Evolutionary conservation across 768 basidiomycete genomes (phyloP), one percentile per base, ranked within the genome.

Genomic region (Phlebiopsis flavidoalba): DNA sequence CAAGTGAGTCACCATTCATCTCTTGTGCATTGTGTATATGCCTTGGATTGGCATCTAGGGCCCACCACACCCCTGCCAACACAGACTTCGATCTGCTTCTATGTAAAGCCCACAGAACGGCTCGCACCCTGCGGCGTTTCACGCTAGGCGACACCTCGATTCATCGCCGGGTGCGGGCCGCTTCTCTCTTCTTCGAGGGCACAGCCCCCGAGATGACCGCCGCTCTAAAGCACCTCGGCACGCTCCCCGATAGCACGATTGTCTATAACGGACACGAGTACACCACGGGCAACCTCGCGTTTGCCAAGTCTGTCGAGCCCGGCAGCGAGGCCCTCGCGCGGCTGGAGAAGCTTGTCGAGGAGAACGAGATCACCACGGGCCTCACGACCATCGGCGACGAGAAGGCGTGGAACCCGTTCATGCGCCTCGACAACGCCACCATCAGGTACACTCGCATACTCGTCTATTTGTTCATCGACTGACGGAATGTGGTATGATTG

Each of bases 91-190:
- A 95, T 96, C 66, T 97, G 91, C 78, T 98, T 86, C 78, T 81
- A 89, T 71, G 81, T 86, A 58, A 92, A 77, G 58, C 65, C 70
- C 22, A 73, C 82, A 24, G 67, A n/a, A 76, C 52, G 70, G 72
- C 24, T 67, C 68, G 10, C 85, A 85, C 62, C 77, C 88, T 0
- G 89, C 19, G 88, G 80, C 15, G 92, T 98, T 96, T 98, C 74
- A 97, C n/a, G n/a, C 96, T 0, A n/a, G 96, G 96, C 15, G 94
- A 97, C 70, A 97, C 94, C 84, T 97, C n/a, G n/a, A 57, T 96
- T 97, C 77, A 78, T 82, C 71, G 89, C 79, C 26, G 93, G 94
- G 8, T 95, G 91, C 70, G 96, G n/a, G 96, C 26, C 85, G 93
- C 24, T 98, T 98, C 84, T 97, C 85, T 93, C 24, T 98, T 98